These are phyloP conservation scores for Capsicum baccatum DNA, from an alignment of 257 asterid species.

Conservation along the genomic window DNA sequence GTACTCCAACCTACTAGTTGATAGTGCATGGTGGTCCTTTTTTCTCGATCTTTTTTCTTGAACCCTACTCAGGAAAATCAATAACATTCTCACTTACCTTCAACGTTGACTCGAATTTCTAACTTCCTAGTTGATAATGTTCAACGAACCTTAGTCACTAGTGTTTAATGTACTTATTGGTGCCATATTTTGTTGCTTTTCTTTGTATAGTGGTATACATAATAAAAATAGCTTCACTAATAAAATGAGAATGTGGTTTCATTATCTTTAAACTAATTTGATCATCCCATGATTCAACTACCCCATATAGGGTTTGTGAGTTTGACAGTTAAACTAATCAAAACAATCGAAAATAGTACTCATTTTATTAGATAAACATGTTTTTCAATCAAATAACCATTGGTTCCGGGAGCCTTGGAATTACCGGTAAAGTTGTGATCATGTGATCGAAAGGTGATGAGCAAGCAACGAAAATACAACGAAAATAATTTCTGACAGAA, in stretches of 20 bases:
- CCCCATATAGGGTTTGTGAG: constrained; percentile 12
- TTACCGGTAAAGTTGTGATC: no score
- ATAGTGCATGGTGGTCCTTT: no score
- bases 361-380: not conserved
- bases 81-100: no score
- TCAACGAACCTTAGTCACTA: not conserved
- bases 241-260: not conserved
- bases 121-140: no score
- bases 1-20: no score
- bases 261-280: not conserved
- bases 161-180: not conserved
- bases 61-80: no score
- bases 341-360: not conserved
- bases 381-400: not conserved
- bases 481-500: no score
- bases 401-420: no score
- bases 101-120: no score
- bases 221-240: not conserved
- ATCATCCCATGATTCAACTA: constrained; percentile 11
- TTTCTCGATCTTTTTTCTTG: no score
- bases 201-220: not conserved
- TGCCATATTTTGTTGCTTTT: not conserved
- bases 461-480: no score
- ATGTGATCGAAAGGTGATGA: no score
- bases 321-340: not conserved